These are phyloP conservation scores for Phaeosphaeriaceae sp. DNA, from an alignment of 2,329 filamentous ascomycete species.

Conservation along the genomic window DNA sequence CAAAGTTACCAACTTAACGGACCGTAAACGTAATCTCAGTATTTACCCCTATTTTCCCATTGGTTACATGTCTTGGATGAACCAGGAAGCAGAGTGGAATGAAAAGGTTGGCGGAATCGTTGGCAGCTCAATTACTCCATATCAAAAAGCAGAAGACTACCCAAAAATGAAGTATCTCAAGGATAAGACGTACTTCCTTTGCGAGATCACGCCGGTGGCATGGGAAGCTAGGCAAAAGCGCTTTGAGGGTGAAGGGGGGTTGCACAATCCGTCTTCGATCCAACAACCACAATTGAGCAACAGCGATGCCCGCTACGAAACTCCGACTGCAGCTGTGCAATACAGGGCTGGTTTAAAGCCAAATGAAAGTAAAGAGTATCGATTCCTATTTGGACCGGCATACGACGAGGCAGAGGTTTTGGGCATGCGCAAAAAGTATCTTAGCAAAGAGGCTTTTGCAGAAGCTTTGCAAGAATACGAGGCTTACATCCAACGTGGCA, in stretches of 20 bases:
- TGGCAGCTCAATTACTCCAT: conserved; percentile 61
- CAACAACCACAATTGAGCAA: conserved; percentile 49
- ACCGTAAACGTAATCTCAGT: conserved; percentile 55
- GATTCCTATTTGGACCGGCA: conserved; percentile 63
- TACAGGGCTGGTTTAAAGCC: conserved; percentile 54
- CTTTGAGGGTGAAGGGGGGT: conserved; percentile 63
- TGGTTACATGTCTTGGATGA: conserved; percentile 70
- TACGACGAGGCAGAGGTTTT: conserved; percentile 59
- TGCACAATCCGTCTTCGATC: conserved; percentile 59
- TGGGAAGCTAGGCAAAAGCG: conserved; percentile 61
- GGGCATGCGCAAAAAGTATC: conserved; percentile 55
- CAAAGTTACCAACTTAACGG: conserved; percentile 58
- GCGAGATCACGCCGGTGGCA: conserved; percentile 58
- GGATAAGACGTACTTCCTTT: conserved; percentile 64
- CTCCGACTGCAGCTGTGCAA: conserved; percentile 61
- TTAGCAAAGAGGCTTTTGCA: conserved; percentile 58
- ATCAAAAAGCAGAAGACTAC: conserved; percentile 64
- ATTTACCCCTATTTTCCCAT: conserved; percentile 65
- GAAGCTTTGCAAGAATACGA: conserved; percentile 57
- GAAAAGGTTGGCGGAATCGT: conserved; percentile 58
- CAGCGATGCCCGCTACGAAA: conserved; percentile 63
- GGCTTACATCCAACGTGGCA: conserved; percentile 58
- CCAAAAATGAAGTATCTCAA: conserved; percentile 64
- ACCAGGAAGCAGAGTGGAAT: conserved; percentile 62
- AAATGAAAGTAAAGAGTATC: conserved; percentile 55